Evolutionary conservation across 345 rosid species (phyloP).

Genomic region (Syzygium jambos): DNA sequence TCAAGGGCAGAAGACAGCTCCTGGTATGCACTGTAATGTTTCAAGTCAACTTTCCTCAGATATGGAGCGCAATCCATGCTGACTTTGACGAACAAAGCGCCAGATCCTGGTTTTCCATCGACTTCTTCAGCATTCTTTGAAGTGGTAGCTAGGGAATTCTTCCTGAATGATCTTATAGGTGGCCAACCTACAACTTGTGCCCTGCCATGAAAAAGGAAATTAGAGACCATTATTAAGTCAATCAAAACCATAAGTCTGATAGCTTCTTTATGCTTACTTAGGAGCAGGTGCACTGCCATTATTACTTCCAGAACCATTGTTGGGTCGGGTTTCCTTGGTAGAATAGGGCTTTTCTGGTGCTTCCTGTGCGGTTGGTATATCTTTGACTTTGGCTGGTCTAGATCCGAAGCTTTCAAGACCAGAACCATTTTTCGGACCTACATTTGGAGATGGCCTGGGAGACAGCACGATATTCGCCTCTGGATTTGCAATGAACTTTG

Average conservation of each 20-base stretch:
- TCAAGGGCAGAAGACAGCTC: constrained; percentile 67
- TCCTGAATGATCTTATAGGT: constrained; percentile 59
- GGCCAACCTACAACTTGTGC: constrained; percentile 86
- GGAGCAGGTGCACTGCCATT: constrained; percentile 36
- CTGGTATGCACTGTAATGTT: constrained; percentile 43
- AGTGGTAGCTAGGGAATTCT: constrained; percentile 48
- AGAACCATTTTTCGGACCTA: constrained; percentile 40
- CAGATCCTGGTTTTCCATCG: constrained; percentile 54
- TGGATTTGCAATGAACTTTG: constrained; percentile 29
- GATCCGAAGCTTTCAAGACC: constrained; percentile 33
- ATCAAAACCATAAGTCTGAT: neutral
- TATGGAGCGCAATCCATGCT: constrained; percentile 85
- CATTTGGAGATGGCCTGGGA: constrained; percentile 35
- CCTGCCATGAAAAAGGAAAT: constrained; percentile 18
- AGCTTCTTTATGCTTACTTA: constrained; percentile 28
- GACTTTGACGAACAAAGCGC: constrained; percentile 54
- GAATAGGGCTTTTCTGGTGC: constrained; percentile 27
- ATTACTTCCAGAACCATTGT: neutral
- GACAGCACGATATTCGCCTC: constrained; percentile 26
- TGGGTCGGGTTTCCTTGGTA: constrained; percentile 14
- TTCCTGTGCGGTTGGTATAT: constrained; percentile 15
- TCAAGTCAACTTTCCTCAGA: constrained; percentile 59
- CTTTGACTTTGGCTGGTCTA: constrained; percentile 38
- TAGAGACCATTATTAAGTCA: neutral
- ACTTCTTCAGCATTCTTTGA: constrained; percentile 52